Evolutionary conservation across 202 grass and related monocot species (phyloP).

Genomic region (Cymbopogon flexuosus): DNA sequence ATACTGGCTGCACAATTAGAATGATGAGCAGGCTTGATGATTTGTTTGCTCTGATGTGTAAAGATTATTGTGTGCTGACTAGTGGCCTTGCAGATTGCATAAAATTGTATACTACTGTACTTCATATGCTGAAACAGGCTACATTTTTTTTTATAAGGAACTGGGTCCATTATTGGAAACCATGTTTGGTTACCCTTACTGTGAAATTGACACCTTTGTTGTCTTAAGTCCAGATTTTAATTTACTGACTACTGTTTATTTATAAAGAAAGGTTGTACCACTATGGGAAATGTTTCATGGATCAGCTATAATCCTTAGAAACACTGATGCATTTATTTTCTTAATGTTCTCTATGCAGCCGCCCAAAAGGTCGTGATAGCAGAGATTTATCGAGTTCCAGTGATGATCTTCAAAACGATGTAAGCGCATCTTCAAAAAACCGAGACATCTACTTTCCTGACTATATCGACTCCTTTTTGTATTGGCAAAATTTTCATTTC

Average conservation of each 20-base stretch:
- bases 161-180: not conserved
- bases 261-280: not conserved
- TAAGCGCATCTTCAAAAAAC: slow-evolving; percentile 23
- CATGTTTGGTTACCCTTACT: not conserved
- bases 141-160: not conserved
- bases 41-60: not conserved
- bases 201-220: not conserved
- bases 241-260: not conserved
- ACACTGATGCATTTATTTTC: slow-evolving; percentile 13
- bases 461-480: slow-evolving; percentile 6
- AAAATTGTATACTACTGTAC: not conserved
- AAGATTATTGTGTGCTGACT: not conserved
- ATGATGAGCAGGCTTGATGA: not conserved
- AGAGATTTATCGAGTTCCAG: slow-evolving; percentile 62
- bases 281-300: not conserved
- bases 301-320: not conserved
- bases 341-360: slow-evolving; percentile 28
- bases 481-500: slow-evolving; percentile 17
- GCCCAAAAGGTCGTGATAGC: slow-evolving; percentile 46
- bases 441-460: not conserved
- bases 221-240: not conserved
- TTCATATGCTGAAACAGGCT: not conserved
- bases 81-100: not conserved
- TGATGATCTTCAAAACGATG: slow-evolving; percentile 56
- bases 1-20: not conserved